Percentiles rank a stretch among this genome's conserved stretches.
These are phyloP conservation scores for Tetradesmus obliquus DNA, from an alignment of 139 green algal species.

Conservation along the genomic window DNA sequence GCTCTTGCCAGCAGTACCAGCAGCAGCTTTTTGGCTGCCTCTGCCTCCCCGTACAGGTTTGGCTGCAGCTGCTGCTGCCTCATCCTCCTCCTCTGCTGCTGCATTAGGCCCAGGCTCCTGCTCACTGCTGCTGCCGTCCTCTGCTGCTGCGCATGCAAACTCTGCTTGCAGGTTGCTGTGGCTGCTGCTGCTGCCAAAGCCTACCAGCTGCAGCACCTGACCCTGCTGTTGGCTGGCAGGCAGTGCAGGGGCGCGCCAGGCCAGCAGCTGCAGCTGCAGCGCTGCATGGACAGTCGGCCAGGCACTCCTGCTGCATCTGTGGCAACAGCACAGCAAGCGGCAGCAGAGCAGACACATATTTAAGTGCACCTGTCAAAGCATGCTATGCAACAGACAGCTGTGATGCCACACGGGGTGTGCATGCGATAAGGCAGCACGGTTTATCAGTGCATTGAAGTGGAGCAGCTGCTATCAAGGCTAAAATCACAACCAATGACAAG, in stretches of 20 bases:
- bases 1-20: background rate
- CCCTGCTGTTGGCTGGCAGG: background rate
- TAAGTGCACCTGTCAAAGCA: too few species aligned
- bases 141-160: conserved; percentile 10
- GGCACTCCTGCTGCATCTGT: background rate
- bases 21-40: background rate
- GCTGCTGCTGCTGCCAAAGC: conserved; percentile 24
- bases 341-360: too few species aligned
- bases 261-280: conserved; percentile 35
- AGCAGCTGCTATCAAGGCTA: too few species aligned
- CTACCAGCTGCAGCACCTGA: conserved; percentile 3
- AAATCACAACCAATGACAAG: too few species aligned
- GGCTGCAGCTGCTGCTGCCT: background rate
- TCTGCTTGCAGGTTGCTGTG: conserved; percentile 35
- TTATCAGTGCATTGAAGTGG: too few species aligned
- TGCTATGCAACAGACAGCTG: too few species aligned
- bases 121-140: background rate
- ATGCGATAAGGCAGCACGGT: too few species aligned
- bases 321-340: background rate
- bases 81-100: background rate
- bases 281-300: background rate
- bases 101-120: background rate
- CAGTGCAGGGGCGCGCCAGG: conserved; percentile 37
- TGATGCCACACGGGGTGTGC: too few species aligned
- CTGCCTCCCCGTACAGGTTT: background rate